phyloP scores from a whole-genome alignment of 192 early-diverging fungal genomes.

The Linnemannia schmuckeri region DNA sequence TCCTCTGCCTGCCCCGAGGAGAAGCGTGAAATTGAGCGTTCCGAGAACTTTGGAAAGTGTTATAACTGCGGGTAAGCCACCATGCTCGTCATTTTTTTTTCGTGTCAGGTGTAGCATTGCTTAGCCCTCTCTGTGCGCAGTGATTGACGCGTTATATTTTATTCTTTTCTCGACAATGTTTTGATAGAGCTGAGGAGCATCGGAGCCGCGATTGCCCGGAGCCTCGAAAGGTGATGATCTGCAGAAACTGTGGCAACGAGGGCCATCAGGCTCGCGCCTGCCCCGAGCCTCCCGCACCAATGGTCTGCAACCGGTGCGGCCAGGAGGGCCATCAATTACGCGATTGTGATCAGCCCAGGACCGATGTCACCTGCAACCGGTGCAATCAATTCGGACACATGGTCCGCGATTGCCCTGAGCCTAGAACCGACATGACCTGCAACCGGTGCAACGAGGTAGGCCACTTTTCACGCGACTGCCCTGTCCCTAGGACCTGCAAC shows the following conservation, averaged over 20 bases:
- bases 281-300: slow-evolving; percentile 40
- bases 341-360: slow-evolving; percentile 30
- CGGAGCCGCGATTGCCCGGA: slow-evolving; percentile 63
- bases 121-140: too few species aligned
- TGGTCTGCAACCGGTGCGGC: slow-evolving; percentile 25
- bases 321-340: slow-evolving; percentile 28
- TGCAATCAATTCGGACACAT: slow-evolving; percentile 56
- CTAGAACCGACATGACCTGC: slow-evolving; percentile 5
- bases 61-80: slow-evolving; percentile 48
- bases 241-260: slow-evolving; percentile 65
- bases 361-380: slow-evolving; percentile 30
- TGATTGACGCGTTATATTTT: not conserved
- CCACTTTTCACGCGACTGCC: slow-evolving; percentile 33
- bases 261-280: slow-evolving; percentile 66
- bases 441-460: slow-evolving; percentile 21
- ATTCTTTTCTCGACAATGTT: not conserved
- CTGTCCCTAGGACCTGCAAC: slow-evolving; percentile 23
- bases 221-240: slow-evolving; percentile 43
- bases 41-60: slow-evolving; percentile 57
- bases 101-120: not conserved
- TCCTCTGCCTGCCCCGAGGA: slow-evolving; percentile 56
- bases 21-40: slow-evolving; percentile 23
- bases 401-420: slow-evolving; percentile 56
- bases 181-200: slow-evolving; percentile 53
- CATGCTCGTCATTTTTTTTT: not conserved